Conservation (phyloP, 2,329 filamentous ascomycete species). For the Pyricularia grisea region DNA sequence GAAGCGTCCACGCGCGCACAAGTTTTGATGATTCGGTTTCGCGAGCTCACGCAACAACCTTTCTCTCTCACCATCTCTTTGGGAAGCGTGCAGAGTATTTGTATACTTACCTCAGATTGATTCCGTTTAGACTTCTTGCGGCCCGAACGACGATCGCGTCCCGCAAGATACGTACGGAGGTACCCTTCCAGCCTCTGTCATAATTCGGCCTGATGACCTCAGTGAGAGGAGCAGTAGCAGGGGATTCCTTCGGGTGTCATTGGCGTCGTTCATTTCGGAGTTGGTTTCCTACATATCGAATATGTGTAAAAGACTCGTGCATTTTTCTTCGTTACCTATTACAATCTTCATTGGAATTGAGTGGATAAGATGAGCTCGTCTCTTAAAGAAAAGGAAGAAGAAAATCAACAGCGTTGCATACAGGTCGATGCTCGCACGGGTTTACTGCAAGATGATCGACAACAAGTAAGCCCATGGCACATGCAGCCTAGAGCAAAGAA, state of each 20-base stretch:
- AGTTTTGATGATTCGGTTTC: not conserved
- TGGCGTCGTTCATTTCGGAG: not conserved
- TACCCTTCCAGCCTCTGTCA: not conserved
- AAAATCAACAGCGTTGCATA: not conserved
- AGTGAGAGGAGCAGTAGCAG: not conserved
- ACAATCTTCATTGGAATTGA: not conserved
- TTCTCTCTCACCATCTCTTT: not conserved
- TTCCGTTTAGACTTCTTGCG: not conserved
- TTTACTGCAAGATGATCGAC: too few species aligned
- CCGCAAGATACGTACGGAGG: not conserved
- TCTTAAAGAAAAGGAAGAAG: not conserved
- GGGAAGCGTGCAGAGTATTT: not conserved
- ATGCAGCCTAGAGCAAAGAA: too few species aligned
- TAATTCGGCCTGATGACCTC: not conserved
- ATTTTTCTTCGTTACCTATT: not conserved
- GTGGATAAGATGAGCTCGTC: not conserved
- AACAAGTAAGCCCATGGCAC: too few species aligned
- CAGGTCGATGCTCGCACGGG: not conserved
- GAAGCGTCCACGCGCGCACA: not conserved
- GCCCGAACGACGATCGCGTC: not conserved
- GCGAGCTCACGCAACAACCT: too few species aligned
- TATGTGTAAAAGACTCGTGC: not conserved
- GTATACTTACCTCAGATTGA: not conserved
- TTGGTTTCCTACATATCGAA: too few species aligned
- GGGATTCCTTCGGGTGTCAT: not conserved